Base-by-base conservation (phyloP, 208 protist species). In the Leptomonas pyrrhocoris region DNA sequence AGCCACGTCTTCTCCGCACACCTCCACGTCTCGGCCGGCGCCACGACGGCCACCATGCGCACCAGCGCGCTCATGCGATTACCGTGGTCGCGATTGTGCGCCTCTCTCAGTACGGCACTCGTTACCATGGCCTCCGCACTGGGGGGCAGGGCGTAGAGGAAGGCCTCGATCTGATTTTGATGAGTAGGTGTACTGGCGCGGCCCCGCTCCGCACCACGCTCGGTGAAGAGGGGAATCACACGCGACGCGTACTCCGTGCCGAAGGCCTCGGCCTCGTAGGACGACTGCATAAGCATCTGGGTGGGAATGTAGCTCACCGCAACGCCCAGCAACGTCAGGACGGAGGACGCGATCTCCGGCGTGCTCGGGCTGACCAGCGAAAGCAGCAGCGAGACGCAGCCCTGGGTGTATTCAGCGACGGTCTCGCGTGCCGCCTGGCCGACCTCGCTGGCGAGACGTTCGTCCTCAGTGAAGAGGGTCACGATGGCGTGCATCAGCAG, bases 291-390 rank as follows among this genome's bases (percentile, higher is more conserved):
- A 16, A 76, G 21, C 45, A 34, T 57, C 34, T 42, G 18, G 0
- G 28, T 34, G 8, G 59, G 34, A 11, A 62, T 58, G 73, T 83
- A 60, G 28, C 25, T 59, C 36, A 54, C 71, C 23, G 43, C 70
- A 21, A 75, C 54, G 18, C 68, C 71, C 65, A 53, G 36, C 30
- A 77, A 48, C 45, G 48, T 46, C 21, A 82, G 38, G 16, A 74
- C 62, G 36, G 68, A 38, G 30, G 23, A 13, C 13, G 49, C 38
- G 49, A 68, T 28, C 50, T 69, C 36, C 46, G 38, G 40, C 0
- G 62, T 60, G 42, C 80, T 84, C 31, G 80, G 72, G 66, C 71
- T 85, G 19, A 89, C 45, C 59, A 80, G 81, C 12, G 31, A 21
- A 0, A 83, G 53, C 40, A 83, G 3, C 45, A 55, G 27, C 36